Conservation (phyloP, 139 green algal genomes). For the Pleodorina starrii region DNA sequence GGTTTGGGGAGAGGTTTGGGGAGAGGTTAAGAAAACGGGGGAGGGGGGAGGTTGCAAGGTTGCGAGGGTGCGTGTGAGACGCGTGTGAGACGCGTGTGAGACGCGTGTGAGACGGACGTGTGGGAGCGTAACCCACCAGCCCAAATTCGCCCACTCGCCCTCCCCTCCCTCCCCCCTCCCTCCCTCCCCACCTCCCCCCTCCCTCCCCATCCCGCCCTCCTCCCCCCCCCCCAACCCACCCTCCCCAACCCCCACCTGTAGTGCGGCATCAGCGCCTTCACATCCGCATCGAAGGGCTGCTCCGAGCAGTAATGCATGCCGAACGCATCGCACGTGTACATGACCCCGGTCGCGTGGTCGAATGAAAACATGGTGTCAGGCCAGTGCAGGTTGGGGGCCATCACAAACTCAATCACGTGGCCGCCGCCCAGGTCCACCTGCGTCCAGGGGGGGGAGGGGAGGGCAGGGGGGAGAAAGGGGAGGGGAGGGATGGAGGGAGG, state of each 20-base stretch:
- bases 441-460: background rate
- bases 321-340: slow-evolving; percentile 99
- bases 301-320: slow-evolving; percentile 95
- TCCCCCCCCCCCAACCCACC: too few species aligned
- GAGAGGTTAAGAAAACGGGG: too few species aligned
- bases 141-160: too few species aligned
- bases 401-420: slow-evolving; percentile 96
- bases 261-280: slow-evolving; percentile 71
- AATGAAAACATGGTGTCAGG: slow-evolving; percentile 93
- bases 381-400: slow-evolving; percentile 99
- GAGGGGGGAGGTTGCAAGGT: background rate
- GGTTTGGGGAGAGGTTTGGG: too few species aligned
- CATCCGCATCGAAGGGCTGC: slow-evolving; percentile 83
- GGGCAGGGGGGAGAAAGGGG: background rate
- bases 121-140: too few species aligned
- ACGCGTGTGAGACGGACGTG: too few species aligned
- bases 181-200: too few species aligned
- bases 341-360: slow-evolving; percentile 87
- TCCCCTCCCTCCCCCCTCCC: too few species aligned
- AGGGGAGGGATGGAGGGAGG: too few species aligned
- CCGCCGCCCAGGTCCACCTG: slow-evolving; percentile 87
- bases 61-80: background rate
- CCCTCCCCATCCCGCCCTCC: too few species aligned
- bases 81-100: too few species aligned
- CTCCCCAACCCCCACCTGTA: too few species aligned